Percentiles rank a stretch among this genome's conserved stretches.
Conservation (phyloP, 257 asterid genomes). For the Solanum appendiculatum region DNA sequence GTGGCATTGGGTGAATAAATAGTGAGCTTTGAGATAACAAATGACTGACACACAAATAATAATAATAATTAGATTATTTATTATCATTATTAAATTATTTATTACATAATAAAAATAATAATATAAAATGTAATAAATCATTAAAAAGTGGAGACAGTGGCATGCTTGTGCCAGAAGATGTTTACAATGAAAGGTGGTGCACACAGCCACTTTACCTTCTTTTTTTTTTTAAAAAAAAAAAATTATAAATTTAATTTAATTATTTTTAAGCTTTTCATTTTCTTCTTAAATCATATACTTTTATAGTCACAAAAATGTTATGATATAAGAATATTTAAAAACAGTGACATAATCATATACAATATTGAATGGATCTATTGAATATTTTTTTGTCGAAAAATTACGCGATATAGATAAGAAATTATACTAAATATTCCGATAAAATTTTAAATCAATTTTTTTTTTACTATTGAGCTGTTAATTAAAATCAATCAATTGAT, state of each 20-base stretch:
- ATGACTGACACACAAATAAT: neutral
- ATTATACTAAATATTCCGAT: too few relatives aligned
- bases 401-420: too few relatives aligned
- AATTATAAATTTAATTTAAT: too few relatives aligned
- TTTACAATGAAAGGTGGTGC: neutral
- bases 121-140: neutral
- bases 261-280: too few relatives aligned
- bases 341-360: neutral
- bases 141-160: neutral
- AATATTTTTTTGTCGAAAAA: too few relatives aligned
- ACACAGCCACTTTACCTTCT: neutral
- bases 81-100: neutral
- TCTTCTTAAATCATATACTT: too few relatives aligned
- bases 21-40: neutral
- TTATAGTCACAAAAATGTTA: neutral
- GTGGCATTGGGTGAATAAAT: neutral
- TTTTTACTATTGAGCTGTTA: neutral
- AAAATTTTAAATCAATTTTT: accelerated
- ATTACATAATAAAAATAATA: neutral
- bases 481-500: neutral
- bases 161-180: neutral
- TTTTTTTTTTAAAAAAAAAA: accelerated
- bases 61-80: neutral
- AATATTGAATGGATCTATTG: neutral
- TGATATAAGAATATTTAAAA: too few relatives aligned